Evolutionary conservation across 1,284 basidiomycete species (phyloP).

Genomic region (Cutaneotrichosporon mucoides): DNA sequence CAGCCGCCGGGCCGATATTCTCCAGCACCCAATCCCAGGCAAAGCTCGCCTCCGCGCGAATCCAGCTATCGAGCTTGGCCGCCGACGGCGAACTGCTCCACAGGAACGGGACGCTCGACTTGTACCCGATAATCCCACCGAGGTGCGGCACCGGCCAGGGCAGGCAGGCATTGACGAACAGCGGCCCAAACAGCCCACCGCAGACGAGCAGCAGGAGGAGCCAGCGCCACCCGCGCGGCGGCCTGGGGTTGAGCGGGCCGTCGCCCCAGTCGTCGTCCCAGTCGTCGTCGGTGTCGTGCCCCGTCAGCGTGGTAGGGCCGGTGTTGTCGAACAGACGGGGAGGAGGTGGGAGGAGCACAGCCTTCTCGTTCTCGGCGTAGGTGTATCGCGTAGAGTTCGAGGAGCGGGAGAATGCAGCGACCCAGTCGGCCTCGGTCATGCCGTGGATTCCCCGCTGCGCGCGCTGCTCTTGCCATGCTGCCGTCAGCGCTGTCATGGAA

Average conservation of each 20-base stretch:
- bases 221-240: not conserved
- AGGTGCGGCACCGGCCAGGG: not conserved
- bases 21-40: conserved; percentile 28
- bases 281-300: not conserved
- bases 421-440: not conserved
- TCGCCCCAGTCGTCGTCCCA: not conserved
- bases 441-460: not conserved
- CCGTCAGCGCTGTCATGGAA: too few relatives aligned
- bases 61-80: conserved; percentile 8
- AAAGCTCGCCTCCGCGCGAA: conserved; percentile 12
- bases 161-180: not conserved
- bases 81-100: not conserved
- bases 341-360: not conserved
- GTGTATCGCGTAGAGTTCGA: not conserved
- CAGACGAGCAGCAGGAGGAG: not conserved
- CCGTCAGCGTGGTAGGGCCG: too few relatives aligned
- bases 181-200: not conserved
- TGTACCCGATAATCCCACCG: not conserved
- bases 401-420: not conserved
- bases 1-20: conserved; percentile 44
- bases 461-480: not conserved
- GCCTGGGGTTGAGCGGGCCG: not conserved
- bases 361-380: not conserved
- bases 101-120: not conserved
- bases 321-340: not conserved